These are phyloP conservation scores for Sarocladium kiliense DNA, from an alignment of 2,329 filamentous ascomycete genomes.

Conservation along the genomic window DNA sequence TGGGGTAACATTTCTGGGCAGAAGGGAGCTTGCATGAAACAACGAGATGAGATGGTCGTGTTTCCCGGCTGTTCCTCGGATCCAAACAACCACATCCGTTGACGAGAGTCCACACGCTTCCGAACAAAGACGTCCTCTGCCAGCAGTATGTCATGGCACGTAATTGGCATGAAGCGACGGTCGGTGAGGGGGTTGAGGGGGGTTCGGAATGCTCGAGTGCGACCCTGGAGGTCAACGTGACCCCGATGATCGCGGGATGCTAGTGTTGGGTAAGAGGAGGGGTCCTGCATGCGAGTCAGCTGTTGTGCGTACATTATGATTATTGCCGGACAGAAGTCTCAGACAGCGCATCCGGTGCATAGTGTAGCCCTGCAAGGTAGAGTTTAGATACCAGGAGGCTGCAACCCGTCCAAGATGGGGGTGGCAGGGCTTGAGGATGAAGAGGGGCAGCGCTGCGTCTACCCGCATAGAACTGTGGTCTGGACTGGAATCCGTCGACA, in stretches of 20 bases:
- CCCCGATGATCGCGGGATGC: neutral
- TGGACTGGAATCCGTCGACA: neutral
- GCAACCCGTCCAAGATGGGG: neutral
- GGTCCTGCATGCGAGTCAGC: constrained; percentile 8
- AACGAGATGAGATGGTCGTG: neutral
- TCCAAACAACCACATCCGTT: neutral
- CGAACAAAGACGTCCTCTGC: neutral
- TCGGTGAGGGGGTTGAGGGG: neutral
- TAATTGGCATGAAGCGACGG: neutral
- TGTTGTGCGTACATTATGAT: neutral
- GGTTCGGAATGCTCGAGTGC: constrained; percentile 5
- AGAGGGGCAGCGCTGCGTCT: neutral
- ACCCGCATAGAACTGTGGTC: neutral
- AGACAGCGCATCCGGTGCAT: neutral
- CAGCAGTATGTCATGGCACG: neutral
- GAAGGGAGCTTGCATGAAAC: neutral
- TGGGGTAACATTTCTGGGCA: neutral
- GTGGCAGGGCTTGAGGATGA: neutral
- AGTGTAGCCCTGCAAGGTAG: neutral
- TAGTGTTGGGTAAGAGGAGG: neutral
- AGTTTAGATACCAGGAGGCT: neutral
- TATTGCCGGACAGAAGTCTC: neutral
- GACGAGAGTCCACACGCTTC: neutral
- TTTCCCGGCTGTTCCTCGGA: neutral
- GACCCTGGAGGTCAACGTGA: constrained; percentile 4